Evolutionary conservation across 2,329 filamentous ascomycete genomes (phyloP).

Genomic region (Talaromyces sp.): DNA sequence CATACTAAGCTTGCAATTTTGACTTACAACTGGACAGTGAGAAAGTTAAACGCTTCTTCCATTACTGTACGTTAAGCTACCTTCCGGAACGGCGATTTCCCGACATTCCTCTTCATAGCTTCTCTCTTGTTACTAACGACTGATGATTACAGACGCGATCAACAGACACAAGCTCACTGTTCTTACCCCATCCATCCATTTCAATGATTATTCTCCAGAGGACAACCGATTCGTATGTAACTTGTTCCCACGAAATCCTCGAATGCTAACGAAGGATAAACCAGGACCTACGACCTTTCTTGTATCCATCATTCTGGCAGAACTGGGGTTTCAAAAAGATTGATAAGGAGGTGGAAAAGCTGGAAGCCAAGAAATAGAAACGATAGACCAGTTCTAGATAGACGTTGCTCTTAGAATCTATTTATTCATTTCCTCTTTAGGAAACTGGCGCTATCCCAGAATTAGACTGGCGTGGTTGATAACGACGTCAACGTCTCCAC

Average conservation of each 20-base stretch:
- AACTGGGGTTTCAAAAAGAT: conserved; percentile 39
- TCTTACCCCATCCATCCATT: conserved; percentile 10
- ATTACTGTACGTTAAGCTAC: conserved; percentile 4
- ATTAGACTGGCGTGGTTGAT: neutral
- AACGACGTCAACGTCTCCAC: neutral
- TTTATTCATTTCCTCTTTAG: neutral
- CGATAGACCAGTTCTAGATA: neutral
- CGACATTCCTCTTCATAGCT: neutral
- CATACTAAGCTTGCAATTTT: neutral
- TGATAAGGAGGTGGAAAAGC: conserved; percentile 30
- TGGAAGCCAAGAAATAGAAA: conserved; percentile 8
- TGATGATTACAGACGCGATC: conserved; percentile 1
- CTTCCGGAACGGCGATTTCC: neutral
- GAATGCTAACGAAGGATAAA: neutral
- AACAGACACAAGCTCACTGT: conserved; percentile 14
- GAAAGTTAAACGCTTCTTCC: conserved; percentile 39
- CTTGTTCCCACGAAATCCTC: neutral
- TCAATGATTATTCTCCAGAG: conserved; percentile 41
- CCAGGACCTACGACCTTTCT: conserved; percentile 47
- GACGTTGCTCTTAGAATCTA: neutral
- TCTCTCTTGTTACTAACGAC: neutral
- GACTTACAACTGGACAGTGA: conserved; percentile 12
- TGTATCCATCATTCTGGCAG: conserved; percentile 28
- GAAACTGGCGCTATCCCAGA: neutral
- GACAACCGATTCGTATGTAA: conserved; percentile 45